phyloP scores from a whole-genome alignment of 257 asterid genomes.

The Plantago major region DNA sequence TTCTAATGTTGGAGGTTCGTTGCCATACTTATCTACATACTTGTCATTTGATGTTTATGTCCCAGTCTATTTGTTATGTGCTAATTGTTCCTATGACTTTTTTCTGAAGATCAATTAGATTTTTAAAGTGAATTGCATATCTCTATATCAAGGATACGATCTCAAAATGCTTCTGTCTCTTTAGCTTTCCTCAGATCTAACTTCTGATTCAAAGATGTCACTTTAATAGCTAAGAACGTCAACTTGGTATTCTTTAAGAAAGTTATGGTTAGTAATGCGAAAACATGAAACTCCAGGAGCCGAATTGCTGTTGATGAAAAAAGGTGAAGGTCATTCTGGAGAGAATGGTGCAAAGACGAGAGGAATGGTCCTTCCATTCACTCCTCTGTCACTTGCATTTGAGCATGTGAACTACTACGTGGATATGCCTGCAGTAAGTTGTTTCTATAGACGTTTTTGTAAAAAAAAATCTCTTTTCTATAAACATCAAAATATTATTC shows the following conservation, averaged over 20 bases:
- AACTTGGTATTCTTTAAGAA: conserved; percentile 2
- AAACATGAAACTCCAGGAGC: conserved; percentile 33
- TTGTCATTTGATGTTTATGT: not conserved
- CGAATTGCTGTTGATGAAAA: conserved; percentile 35
- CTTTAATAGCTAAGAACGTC: not conserved
- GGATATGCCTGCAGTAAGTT: conserved; percentile 91
- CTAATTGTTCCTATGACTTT: no score
- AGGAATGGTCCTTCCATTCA: conserved; percentile 97
- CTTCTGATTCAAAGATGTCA: no score
- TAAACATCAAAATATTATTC: not conserved
- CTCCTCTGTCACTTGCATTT: conserved; percentile 79
- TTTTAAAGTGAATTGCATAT: not conserved
- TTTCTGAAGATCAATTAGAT: no score
- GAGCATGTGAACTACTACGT: conserved; percentile 83
- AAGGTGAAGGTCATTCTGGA: conserved; percentile 26
- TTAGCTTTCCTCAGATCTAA: no score
- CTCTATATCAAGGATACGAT: not conserved
- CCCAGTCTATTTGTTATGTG: no score
- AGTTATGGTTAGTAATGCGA: conserved; percentile 13
- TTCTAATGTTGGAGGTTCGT: conserved; percentile 41
- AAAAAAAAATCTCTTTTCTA: not conserved
- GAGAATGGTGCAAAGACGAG: conserved; percentile 30
- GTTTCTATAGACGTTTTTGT: not conserved
- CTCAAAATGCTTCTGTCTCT: no score
- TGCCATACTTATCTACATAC: not conserved